Evolutionary conservation across 2,329 filamentous ascomycete species (phyloP).

Genomic region (Claviceps sp.): DNA sequence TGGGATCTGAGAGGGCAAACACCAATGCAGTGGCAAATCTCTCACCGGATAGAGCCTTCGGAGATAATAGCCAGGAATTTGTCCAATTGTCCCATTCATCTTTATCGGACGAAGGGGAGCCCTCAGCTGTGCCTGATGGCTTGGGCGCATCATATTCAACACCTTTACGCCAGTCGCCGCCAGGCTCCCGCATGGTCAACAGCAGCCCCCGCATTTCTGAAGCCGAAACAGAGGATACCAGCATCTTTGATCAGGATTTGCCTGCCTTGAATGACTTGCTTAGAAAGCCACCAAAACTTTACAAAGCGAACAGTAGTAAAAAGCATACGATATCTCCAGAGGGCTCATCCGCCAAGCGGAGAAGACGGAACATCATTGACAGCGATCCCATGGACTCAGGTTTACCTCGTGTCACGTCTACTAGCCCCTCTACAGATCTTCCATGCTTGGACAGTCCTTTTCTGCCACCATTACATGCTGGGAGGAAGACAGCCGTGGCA

Average conservation of each 20-base stretch:
- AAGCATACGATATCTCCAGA: constrained; percentile 12
- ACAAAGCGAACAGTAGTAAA: constrained; percentile 10
- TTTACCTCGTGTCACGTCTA: background rate
- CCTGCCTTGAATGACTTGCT: constrained; percentile 24
- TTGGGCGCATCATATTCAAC: constrained; percentile 17
- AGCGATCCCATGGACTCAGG: constrained; percentile 18
- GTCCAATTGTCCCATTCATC: constrained; percentile 18
- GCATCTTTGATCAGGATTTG: constrained; percentile 23
- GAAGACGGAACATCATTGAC: constrained; percentile 17
- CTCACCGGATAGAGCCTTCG: constrained; percentile 40
- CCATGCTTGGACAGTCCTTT: background rate
- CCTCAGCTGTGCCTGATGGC: constrained; percentile 9
- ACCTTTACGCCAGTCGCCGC: constrained; percentile 16
- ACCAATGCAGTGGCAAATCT: constrained; percentile 35
- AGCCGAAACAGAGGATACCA: constrained; percentile 24
- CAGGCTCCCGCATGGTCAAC: constrained; percentile 11
- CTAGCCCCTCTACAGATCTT: background rate
- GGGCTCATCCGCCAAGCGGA: constrained; percentile 14
- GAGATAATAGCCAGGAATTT: constrained; percentile 36
- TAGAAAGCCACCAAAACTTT: constrained; percentile 8
- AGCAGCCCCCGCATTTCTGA: constrained; percentile 23
- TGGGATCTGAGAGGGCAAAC: constrained; percentile 14
- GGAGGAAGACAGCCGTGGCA: background rate
- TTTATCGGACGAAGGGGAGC: constrained; percentile 13
- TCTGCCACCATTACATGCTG: background rate